Percentiles rank a stretch among this genome's conserved stretches.
Evolutionary conservation across 2,329 filamentous ascomycete genomes (phyloP).

Genomic region (Exophiala mesophila): DNA sequence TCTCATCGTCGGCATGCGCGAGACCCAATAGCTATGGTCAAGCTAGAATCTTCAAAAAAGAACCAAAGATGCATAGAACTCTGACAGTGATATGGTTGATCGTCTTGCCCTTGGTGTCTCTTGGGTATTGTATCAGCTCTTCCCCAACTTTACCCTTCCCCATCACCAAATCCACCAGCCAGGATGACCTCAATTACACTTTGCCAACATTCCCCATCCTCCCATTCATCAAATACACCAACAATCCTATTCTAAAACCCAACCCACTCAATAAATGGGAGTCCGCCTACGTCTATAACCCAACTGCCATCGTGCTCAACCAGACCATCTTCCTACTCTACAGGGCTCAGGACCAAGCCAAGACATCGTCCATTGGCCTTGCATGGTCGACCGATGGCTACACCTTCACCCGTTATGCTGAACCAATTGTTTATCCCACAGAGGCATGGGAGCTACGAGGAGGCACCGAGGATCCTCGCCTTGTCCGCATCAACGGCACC

Average conservation of each 20-base stretch:
- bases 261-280: constrained; percentile 22
- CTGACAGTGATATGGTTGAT: neutral
- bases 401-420: constrained; percentile 33
- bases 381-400: constrained; percentile 36
- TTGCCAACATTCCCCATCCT: constrained; percentile 29
- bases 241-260: constrained; percentile 28
- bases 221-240: constrained; percentile 27
- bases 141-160: constrained; percentile 5
- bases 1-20: no score
- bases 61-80: neutral
- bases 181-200: constrained; percentile 27
- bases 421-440: constrained; percentile 32
- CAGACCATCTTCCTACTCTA: constrained; percentile 33
- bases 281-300: constrained; percentile 26
- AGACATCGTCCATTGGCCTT: constrained; percentile 33
- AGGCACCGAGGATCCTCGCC: constrained; percentile 34
- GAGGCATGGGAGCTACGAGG: constrained; percentile 32
- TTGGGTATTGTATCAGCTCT: neutral
- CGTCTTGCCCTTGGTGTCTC: neutral
- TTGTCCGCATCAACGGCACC: constrained; percentile 34
- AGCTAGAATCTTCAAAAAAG: constrained; percentile 35
- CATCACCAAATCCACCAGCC: constrained; percentile 19
- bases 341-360: constrained; percentile 33
- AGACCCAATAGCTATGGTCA: no score
- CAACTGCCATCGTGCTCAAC: constrained; percentile 25